Base-by-base conservation (phyloP, 441 rosid species). In the Lepidium campestre region DNA sequence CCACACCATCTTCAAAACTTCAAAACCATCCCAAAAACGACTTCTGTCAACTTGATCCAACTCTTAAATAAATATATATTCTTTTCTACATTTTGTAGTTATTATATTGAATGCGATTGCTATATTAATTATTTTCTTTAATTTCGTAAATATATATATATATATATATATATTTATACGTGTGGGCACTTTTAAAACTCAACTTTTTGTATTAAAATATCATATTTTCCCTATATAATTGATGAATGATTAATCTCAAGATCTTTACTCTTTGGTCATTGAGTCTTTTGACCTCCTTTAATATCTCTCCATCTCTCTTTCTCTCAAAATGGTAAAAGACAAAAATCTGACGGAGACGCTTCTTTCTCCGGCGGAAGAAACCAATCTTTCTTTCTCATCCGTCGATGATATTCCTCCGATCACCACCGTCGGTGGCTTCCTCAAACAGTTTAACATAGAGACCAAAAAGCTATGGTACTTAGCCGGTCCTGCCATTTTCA, bases 401-500 rank as follows among this genome's bases (percentile, higher is more conserved):
- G 32, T 56, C 72, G 17, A 48, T 1, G 86, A 84, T 77, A 82
- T 84, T 22, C 46, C 72, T 65, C 85, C 70, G 42, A 82, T 84
- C 82, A 73, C 62, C 10, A 72, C 79, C 37, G 25, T 71, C 17
- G 50, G 69, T 2, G 83, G 72, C 22, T 82, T 84, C 66, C 54
- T 73, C 9, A 68, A 61, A 31, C 76, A 82, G 67, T 82, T 70
- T 42, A 67, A 55, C 49, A 49, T 37, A 7, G 86, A 82, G 39
- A 31, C 79, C 20, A 82, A 75, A 71, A 82, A 77, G 45, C 76
- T 82, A 10, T 82, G 86, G 86, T 75, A 44, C 64, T 68, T 82
- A 9, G 86, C 86, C 8, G 83, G 82, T 13, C 83, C 86, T 2
- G 83, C 86, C 61, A 79, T 82, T 58, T 79, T 82, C 77, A 82